Percentiles rank a stretch among this genome's conserved stretches.
Evolutionary conservation across 441 rosid genomes (phyloP).

Genomic region (Populus hybrid): DNA sequence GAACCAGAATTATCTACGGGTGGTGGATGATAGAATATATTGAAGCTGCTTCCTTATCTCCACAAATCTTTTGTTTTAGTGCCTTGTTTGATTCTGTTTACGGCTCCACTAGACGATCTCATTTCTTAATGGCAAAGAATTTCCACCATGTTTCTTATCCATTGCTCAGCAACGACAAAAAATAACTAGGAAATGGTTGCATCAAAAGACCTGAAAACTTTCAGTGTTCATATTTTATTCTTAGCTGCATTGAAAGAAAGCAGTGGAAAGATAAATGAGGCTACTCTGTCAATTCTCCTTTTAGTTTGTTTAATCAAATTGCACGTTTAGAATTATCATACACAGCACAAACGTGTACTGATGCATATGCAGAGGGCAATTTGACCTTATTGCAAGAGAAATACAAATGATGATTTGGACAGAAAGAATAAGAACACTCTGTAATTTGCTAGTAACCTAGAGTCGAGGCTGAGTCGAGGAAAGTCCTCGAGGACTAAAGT

Average conservation of each 20-base stretch:
- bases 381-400: background rate
- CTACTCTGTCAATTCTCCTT: background rate
- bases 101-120: conserved; percentile 14
- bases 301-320: background rate
- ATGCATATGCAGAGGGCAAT: background rate
- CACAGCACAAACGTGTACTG: background rate
- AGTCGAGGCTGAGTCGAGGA: background rate
- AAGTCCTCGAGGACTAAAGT: background rate
- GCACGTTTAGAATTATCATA: background rate
- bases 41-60: conserved; percentile 21
- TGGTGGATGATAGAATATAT: conserved; percentile 16
- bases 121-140: conserved; percentile 10
- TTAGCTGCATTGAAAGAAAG: background rate
- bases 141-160: conserved; percentile 13
- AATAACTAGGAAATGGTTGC: background rate
- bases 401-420: background rate
- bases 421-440: background rate
- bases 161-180: background rate
- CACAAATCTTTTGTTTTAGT: conserved; percentile 22
- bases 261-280: background rate
- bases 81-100: conserved; percentile 19
- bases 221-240: background rate
- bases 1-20: conserved; percentile 16
- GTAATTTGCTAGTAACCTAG: background rate
- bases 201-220: background rate